Conservation (phyloP, 2,329 filamentous ascomycete species). For the Alternaria postmessia region DNA sequence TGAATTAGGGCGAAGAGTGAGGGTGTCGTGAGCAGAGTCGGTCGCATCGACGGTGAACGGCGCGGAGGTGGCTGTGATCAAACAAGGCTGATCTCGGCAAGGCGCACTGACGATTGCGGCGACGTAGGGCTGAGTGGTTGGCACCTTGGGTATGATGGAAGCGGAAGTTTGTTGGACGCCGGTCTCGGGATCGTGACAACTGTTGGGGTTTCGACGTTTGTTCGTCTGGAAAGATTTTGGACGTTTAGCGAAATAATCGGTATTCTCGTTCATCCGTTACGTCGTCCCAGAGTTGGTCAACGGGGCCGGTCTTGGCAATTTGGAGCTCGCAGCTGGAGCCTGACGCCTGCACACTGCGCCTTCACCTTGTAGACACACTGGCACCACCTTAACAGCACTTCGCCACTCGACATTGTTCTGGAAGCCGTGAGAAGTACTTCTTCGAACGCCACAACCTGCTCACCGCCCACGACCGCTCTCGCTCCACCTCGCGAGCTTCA, state of each 20-base stretch:
- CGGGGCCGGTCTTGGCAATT: constrained; percentile 23
- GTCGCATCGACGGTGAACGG: constrained; percentile 27
- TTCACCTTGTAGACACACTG: constrained; percentile 3
- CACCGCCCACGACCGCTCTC: constrained; percentile 1
- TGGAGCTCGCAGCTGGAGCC: constrained; percentile 23
- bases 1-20: constrained; percentile 18
- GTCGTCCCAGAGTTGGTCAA: constrained; percentile 7
- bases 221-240: not conserved
- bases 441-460: not conserved
- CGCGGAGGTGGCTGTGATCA: constrained; percentile 32
- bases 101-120: constrained; percentile 29
- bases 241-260: not conserved
- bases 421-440: constrained; percentile 12
- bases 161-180: not conserved
- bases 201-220: not conserved
- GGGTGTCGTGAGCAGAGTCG: constrained; percentile 22
- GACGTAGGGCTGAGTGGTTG: constrained; percentile 29
- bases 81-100: constrained; percentile 25
- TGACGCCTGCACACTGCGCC: constrained; percentile 17
- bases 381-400: constrained; percentile 6
- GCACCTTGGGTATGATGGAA: constrained; percentile 4
- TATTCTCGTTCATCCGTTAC: not conserved
- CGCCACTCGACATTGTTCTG: constrained; percentile 8
- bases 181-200: not conserved
- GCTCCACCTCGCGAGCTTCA: constrained; percentile 8